Conservation (phyloP, 352 stramenopile genomes). For the Blastocystis hominis region DNA sequence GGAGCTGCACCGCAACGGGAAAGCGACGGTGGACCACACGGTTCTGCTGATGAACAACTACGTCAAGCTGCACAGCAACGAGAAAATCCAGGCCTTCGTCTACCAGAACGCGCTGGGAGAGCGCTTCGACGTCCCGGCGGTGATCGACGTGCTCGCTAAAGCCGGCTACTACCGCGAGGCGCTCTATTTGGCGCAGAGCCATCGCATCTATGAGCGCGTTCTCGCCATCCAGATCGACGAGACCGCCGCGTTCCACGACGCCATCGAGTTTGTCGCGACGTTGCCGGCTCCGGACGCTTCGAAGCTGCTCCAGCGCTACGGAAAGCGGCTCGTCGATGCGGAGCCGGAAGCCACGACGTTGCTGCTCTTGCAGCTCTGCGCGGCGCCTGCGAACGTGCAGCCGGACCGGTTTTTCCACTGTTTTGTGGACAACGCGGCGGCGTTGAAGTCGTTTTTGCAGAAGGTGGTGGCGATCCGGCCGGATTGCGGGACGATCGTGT, state of each 20-base stretch:
- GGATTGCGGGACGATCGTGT: slow-evolving; percentile 6
- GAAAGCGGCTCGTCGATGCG: slow-evolving; percentile 24
- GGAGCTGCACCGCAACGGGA: slow-evolving; percentile 70
- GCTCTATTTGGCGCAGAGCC: slow-evolving; percentile 73
- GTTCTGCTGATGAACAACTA: slow-evolving; percentile 84
- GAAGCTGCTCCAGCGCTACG: neutral
- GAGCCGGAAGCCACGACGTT: neutral
- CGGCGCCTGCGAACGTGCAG: neutral
- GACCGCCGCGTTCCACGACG: slow-evolving; percentile 73
- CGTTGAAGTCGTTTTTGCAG: slow-evolving; percentile 37
- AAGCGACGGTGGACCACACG: slow-evolving; percentile 79
- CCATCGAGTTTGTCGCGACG: slow-evolving; percentile 74
- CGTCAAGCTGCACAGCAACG: slow-evolving; percentile 70
- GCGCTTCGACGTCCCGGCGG: slow-evolving; percentile 78
- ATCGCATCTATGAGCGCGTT: slow-evolving; percentile 78
- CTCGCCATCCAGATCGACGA: slow-evolving; percentile 81
- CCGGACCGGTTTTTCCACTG: neutral
- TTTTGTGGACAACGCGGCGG: neutral
- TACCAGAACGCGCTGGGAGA: slow-evolving; percentile 71
- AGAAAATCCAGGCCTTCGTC: slow-evolving; percentile 80
- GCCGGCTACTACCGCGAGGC: slow-evolving; percentile 78
- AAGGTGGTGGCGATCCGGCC: neutral
- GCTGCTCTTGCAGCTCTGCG: neutral
- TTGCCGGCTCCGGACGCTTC: neutral
- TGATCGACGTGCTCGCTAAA: slow-evolving; percentile 78